These are phyloP conservation scores for Mortierella sp. DNA, from an alignment of 371 early-diverging fungal genomes.

Conservation along the genomic window DNA sequence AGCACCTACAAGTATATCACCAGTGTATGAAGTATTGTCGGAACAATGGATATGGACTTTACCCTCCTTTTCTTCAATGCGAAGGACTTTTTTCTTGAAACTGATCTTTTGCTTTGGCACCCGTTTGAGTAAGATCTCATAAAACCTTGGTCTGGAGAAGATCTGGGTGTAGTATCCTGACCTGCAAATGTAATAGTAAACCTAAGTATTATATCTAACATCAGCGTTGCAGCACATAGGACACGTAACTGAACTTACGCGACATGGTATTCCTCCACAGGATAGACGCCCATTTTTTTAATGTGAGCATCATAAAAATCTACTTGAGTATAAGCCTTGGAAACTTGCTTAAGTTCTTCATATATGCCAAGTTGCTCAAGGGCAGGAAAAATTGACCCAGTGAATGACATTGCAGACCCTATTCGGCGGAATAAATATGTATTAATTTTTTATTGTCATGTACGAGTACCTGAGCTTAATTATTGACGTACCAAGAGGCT, in stretches of 20 bases:
- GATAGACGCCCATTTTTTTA: too few species aligned
- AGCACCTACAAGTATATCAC: conserved; percentile 25
- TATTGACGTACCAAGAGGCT: conserved; percentile 2
- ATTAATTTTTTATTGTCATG: background rate
- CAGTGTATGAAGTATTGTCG: conserved; percentile 14
- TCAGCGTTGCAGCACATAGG: too few species aligned
- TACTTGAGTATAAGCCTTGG: too few species aligned
- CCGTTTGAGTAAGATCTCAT: conserved; percentile 12
- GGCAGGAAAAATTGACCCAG: background rate
- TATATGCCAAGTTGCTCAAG: too few species aligned
- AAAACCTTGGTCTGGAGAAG: conserved; percentile 8
- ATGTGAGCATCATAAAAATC: too few species aligned
- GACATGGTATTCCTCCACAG: too few species aligned
- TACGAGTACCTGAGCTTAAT: background rate
- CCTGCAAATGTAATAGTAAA: background rate
- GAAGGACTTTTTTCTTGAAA: conserved; percentile 15
- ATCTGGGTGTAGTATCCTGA: background rate
- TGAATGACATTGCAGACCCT: background rate
- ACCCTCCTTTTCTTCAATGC: conserved; percentile 5
- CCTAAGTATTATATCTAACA: too few species aligned
- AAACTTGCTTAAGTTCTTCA: too few species aligned
- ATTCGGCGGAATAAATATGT: background rate
- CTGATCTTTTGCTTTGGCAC: conserved; percentile 16
- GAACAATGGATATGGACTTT: conserved; percentile 11
- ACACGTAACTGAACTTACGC: too few species aligned